These are phyloP conservation scores for Hypoxylon rubiginosum DNA, from an alignment of 2,329 filamentous ascomycete genomes.

Conservation along the genomic window DNA sequence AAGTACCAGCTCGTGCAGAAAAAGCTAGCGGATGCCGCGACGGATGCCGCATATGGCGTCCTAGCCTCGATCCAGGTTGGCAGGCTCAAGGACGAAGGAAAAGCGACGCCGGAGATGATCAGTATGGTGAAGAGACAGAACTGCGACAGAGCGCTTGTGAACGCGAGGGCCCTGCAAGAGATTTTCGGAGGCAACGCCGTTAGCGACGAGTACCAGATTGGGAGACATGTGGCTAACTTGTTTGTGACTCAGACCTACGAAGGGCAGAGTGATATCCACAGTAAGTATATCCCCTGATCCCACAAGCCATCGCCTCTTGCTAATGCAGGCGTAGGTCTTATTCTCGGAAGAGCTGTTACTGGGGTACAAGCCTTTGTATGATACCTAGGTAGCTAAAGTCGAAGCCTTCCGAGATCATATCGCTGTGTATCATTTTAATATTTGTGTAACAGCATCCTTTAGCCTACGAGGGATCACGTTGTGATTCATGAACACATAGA, in stretches of 20 bases:
- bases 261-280: constrained; percentile 97
- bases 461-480: neutral
- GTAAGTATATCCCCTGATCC: constrained; percentile 65
- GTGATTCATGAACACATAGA: neutral
- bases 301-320: constrained; percentile 37
- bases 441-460: neutral
- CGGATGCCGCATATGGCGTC: constrained; percentile 92
- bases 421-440: neutral
- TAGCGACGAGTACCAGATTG: constrained; percentile 96
- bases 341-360: constrained; percentile 75
- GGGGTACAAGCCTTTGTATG: constrained; percentile 80
- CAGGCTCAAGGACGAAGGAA: constrained; percentile 90
- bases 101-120: constrained; percentile 94
- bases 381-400: neutral
- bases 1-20: constrained; percentile 98
- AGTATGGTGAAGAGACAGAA: constrained; percentile 97
- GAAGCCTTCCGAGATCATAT: neutral
- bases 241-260: constrained; percentile 99
- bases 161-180: constrained; percentile 87
- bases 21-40: constrained; percentile 93
- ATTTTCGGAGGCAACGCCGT: constrained; percentile 98
- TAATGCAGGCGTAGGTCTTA: constrained; percentile 67
- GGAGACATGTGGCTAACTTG: constrained; percentile 92
- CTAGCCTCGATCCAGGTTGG: constrained; percentile 92
- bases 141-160: constrained; percentile 87